Base-by-base conservation (phyloP, 192 early-diverging fungal species). In the Entomortierella lignicola region DNA sequence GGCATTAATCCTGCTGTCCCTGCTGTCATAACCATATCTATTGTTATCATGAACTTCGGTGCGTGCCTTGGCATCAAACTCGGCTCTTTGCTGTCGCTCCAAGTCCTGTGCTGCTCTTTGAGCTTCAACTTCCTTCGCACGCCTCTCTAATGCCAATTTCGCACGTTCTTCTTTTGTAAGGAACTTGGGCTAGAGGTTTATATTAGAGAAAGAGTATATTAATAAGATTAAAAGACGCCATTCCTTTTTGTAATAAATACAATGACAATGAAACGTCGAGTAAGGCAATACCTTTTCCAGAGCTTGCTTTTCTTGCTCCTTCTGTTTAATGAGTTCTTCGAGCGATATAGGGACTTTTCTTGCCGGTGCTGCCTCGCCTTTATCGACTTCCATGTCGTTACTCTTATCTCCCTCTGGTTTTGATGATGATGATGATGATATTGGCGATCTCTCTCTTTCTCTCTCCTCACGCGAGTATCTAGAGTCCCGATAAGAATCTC, bases 151-250 rank as follows among this genome's bases (percentile, higher is more conserved):
- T 7, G 98, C 98, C 41, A 93, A 63, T 63, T 94, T 87, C 27
- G 92, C 92, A 18, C 98, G 87, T 77, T 99, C 91, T 79, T 93
- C 94, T 79, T 99, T 99, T 18, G 93, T 93, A 66, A 99, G 58
- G 63, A 98, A 99, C 58, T 88, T 89, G 0, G 93, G 92, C 88
- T 89, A 82, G 30, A 4, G 17, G 50, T 25, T 21, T 23, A 25
- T 50, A 68, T 42, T 23, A 44, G 31, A n/a, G 29, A 42, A 42
- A 42, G 6, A 10, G 13, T 13, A 42, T 13, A 42, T 42, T 42
- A 42, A 13, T 10, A 42, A 42, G 13, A 42, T 42, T 42, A 13
- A 42, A 6, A 10, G 6, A 42, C 13, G 39, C 39, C 13, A 42
- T 6, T 42, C 39, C 48, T 65, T 50, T 48, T 54, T 55, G 34